Percentiles rank a stretch among this genome's conserved stretches.
These are phyloP conservation scores for Beauveria medogensis DNA, from an alignment of 2,329 filamentous ascomycete genomes.

Conservation along the genomic window DNA sequence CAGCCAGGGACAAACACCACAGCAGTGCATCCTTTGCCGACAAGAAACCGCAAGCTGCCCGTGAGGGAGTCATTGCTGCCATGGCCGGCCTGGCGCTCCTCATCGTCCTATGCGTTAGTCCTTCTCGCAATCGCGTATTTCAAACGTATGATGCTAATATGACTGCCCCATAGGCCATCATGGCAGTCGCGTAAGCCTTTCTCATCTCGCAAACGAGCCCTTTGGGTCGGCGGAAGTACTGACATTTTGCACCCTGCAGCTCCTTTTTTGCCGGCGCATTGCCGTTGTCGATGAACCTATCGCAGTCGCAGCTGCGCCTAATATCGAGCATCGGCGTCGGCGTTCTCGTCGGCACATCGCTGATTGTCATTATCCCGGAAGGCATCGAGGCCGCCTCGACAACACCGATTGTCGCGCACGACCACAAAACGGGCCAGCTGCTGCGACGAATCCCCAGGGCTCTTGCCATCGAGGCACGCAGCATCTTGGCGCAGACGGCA, in stretches of 20 bases:
- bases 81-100: constrained; percentile 34
- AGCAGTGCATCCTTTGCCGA: not conserved
- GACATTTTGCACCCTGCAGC: constrained; percentile 37
- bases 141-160: constrained; percentile 10
- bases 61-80: constrained; percentile 14
- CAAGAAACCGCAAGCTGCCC: not conserved
- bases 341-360: constrained; percentile 84
- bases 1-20: not conserved
- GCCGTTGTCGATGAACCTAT: constrained; percentile 80
- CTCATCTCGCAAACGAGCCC: constrained; percentile 1
- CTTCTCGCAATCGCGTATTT: not conserved
- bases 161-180: constrained; percentile 36
- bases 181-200: constrained; percentile 48
- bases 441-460: constrained; percentile 25
- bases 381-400: constrained; percentile 84
- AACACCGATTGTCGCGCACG: constrained; percentile 32
- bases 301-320: constrained; percentile 76
- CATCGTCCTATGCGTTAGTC: constrained; percentile 33
- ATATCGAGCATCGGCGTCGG: constrained; percentile 91
- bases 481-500: constrained; percentile 13
- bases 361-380: constrained; percentile 96
- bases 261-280: constrained; percentile 90
- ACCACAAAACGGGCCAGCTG: constrained; percentile 27
- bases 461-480: constrained; percentile 18
- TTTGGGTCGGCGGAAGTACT: constrained; percentile 11